phyloP scores from a whole-genome alignment of 1,284 basidiomycete species.

The Psilocybe mexicana region DNA sequence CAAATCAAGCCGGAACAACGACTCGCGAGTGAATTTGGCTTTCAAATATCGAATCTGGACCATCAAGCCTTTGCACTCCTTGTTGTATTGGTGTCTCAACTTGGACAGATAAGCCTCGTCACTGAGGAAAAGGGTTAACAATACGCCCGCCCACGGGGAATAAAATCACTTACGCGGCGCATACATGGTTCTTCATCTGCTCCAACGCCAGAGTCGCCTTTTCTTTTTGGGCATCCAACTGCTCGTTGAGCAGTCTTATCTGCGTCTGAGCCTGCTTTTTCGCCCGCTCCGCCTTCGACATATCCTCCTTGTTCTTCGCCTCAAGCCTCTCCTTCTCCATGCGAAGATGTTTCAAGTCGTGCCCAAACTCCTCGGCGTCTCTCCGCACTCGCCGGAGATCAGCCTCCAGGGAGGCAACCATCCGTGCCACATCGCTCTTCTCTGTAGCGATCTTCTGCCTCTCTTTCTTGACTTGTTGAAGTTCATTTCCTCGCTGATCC shows the following conservation, averaged over 20 bases:
- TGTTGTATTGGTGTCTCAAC: slow-evolving; percentile 71
- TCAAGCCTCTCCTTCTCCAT: slow-evolving; percentile 67
- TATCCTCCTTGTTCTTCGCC: slow-evolving; percentile 52
- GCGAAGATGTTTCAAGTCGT: slow-evolving; percentile 68
- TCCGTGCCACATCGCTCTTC: slow-evolving; percentile 60
- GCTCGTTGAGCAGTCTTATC: slow-evolving; percentile 64
- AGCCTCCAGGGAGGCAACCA: slow-evolving; percentile 62
- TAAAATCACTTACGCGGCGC: slow-evolving; percentile 46
- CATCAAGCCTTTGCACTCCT: slow-evolving; percentile 86
- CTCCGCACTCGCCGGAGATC: slow-evolving; percentile 69
- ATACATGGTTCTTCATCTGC: slow-evolving; percentile 55
- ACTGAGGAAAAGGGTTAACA: slow-evolving; percentile 31
- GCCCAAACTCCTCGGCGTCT: slow-evolving; percentile 74
- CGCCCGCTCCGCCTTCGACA: slow-evolving; percentile 51
- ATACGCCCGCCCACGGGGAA: background rate
- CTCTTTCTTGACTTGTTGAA: slow-evolving; percentile 61
- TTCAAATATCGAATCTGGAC: slow-evolving; percentile 92
- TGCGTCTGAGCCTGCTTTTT: slow-evolving; percentile 68
- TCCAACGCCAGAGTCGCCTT: slow-evolving; percentile 45
- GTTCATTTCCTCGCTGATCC: slow-evolving; percentile 60
- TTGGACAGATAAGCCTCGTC: slow-evolving; percentile 53
- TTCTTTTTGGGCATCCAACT: slow-evolving; percentile 60
- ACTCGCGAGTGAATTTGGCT: slow-evolving; percentile 87
- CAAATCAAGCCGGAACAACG: slow-evolving; percentile 77
- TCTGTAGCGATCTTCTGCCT: slow-evolving; percentile 61